Evolutionary conservation across 768 basidiomycete genomes (phyloP), one percentile per base, ranked within the genome.

Genomic region (Pholiota conissans): DNA sequence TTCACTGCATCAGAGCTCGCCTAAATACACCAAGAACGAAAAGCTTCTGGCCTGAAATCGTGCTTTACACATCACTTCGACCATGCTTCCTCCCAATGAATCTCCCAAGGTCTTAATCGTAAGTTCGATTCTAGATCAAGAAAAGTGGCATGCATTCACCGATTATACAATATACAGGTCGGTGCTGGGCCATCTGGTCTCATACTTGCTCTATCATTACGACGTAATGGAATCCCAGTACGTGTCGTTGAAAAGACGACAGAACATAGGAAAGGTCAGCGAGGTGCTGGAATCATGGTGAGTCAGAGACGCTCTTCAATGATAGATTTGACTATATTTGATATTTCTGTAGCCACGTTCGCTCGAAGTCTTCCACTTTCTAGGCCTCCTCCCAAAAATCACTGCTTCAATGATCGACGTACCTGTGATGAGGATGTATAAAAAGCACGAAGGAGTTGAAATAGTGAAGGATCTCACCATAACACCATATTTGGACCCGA

Each of bases 211-310:
- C 66, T 79, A 1, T 59, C 71, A 4, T 73, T 82, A 20, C 60
- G 76, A n/a, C 66, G 68, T 18, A 78, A 80, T 61, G 73, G 76
- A 5, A 64, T 83, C 14, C 71, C 77, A 4, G 76, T 84, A 2
- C 79, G 80, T 20, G 73, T 85, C 22, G 76, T 84, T 49, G 78
- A 84, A 54, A 79, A 79, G 57, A 71, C 71, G 39, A 58, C 65
- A 0, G 51, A 63, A 0, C 55, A 56, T 60, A 58, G 67, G 63
- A 7, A 63, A 66, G 61, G 72, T 63, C 55, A 68, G 53, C 74
- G 78, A 1, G 71, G 71, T 11, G 47, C 55, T 8, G 48, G 48
- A 18, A 47, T 56, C 29, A 49, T 47, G 26, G 55, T 56, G 28
- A 13, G 48, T 29, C 18, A 28, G 18, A 10, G 13, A 26, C 30